Evolutionary conservation across 805 yeast genomes (phyloP).

Genomic region (Pichia heedii): DNA sequence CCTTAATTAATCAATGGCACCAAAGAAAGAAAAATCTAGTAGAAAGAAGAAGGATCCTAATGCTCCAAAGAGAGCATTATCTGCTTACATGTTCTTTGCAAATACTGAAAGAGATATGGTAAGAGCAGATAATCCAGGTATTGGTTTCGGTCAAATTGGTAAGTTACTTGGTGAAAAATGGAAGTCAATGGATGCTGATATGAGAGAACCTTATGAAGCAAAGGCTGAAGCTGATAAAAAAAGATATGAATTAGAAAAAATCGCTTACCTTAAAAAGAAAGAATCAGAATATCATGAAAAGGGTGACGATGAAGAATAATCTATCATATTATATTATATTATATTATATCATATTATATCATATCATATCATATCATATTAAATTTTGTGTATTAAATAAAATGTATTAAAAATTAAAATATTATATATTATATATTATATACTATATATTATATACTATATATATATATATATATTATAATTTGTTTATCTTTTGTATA

Average conservation of each 20-base stretch:
- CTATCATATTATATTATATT: not conserved
- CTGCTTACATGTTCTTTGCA: conserved; percentile 99
- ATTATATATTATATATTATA: too few species aligned
- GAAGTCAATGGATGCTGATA: conserved; percentile 81
- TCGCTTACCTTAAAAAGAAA: conserved; percentile 49
- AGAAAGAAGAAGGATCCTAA: conserved; percentile 64
- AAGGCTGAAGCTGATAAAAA: conserved; percentile 95
- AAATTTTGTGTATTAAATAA: too few species aligned
- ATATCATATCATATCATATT: too few species aligned
- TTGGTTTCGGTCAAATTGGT: conserved; percentile 92
- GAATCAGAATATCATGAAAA: conserved; percentile 11
- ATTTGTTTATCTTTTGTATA: too few species aligned
- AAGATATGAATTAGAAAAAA: conserved; percentile 95
- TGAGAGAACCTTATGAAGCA: conserved; percentile 81
- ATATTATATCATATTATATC: not conserved
- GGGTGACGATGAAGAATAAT: not conserved
- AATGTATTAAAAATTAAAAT: too few species aligned
- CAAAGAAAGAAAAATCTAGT: not conserved
- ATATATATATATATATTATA: too few species aligned
- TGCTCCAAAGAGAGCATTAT: conserved; percentile 97
- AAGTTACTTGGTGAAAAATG: conserved; percentile 91
- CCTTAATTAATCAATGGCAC: not conserved
- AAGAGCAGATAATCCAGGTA: conserved; percentile 94
- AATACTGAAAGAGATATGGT: conserved; percentile 95
- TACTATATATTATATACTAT: too few species aligned